phyloP scores from a whole-genome alignment of 2,329 filamentous ascomycete species.

The Leptographium wingfieldii region DNA sequence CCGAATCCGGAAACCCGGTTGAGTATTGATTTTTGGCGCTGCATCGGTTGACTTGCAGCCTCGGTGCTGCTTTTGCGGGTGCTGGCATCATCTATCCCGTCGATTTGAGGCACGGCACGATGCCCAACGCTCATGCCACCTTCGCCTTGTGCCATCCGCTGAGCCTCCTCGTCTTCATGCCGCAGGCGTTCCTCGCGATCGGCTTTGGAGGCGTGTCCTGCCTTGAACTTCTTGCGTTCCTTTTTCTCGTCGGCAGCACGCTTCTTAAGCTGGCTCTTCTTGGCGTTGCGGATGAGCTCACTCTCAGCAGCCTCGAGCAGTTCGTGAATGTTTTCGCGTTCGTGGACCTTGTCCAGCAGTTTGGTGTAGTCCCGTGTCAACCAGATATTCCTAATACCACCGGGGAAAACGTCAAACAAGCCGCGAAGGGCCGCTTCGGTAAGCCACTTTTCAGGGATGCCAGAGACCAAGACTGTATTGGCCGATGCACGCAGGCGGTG shows the following conservation, averaged over 20 bases:
- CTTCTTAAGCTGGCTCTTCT: conserved; percentile 64
- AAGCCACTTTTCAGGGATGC: conserved; percentile 85
- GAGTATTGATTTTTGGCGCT: conserved; percentile 14
- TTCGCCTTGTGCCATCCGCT: conserved; percentile 34
- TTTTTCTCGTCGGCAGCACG: conserved; percentile 52
- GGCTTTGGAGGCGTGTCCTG: conserved; percentile 36
- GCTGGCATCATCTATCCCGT: conserved; percentile 14
- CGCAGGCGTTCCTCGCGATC: conserved; percentile 35
- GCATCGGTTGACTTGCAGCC: not conserved
- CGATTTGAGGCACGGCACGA: conserved; percentile 39
- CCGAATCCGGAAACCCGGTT: conserved; percentile 20
- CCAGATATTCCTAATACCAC: conserved; percentile 92
- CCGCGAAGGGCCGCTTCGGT: conserved; percentile 67
- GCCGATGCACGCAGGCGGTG: conserved; percentile 88
- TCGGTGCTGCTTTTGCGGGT: conserved; percentile 8
- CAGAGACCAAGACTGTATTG: conserved; percentile 86
- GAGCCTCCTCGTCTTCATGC: conserved; percentile 36
- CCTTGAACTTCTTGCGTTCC: conserved; percentile 38
- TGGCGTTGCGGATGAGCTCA: conserved; percentile 65
- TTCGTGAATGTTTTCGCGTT: conserved; percentile 57
- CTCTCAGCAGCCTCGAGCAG: conserved; percentile 74
- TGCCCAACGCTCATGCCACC: conserved; percentile 40
- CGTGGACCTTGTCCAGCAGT: conserved; percentile 71
- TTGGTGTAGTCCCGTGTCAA: conserved; percentile 82
- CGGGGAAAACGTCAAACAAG: conserved; percentile 91